Percentiles rank a stretch among this genome's conserved stretches.
These are phyloP conservation scores for Polyporus tsugae DNA, from an alignment of 1,284 basidiomycete genomes.

Conservation along the genomic window DNA sequence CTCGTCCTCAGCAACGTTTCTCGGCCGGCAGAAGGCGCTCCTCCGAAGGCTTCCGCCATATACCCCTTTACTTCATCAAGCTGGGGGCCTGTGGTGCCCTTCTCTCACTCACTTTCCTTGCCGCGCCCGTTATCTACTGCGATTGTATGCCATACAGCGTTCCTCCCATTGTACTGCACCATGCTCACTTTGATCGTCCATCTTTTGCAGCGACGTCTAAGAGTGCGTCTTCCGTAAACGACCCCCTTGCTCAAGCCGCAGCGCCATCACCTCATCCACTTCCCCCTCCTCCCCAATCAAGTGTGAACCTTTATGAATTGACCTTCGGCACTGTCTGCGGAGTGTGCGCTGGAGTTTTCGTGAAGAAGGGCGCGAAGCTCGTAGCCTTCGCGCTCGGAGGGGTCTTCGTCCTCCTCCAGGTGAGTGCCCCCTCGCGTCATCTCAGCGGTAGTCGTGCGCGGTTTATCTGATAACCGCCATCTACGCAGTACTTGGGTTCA, in stretches of 20 bases:
- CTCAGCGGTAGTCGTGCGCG: not conserved
- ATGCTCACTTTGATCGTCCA: not conserved
- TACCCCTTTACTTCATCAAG: constrained; percentile 20
- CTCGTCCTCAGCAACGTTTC: not conserved
- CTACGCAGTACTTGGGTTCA: constrained; percentile 78
- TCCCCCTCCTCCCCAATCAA: constrained; percentile 70
- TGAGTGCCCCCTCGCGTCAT: constrained; percentile 43
- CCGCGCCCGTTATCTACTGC: constrained; percentile 40
- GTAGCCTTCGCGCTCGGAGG: constrained; percentile 89
- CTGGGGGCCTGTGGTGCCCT: constrained; percentile 37
- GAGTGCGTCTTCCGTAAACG: constrained; percentile 7
- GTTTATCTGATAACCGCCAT: constrained; percentile 13
- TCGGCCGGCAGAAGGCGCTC: not conserved
- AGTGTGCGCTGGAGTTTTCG: constrained; percentile 90
- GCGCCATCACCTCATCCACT: constrained; percentile 29
- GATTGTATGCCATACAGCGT: constrained; percentile 40
- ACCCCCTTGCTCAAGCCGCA: constrained; percentile 19
- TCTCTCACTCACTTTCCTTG: constrained; percentile 39
- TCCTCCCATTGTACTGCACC: not conserved
- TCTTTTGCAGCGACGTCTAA: constrained; percentile 21
- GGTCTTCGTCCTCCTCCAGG: constrained; percentile 88
- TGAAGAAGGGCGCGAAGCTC: constrained; percentile 91
- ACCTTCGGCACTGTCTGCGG: constrained; percentile 90
- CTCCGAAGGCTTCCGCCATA: not conserved
- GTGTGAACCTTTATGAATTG: constrained; percentile 83